These are phyloP conservation scores for Plantago lanceolata DNA, from an alignment of 305 asterid species.

Conservation along the genomic window DNA sequence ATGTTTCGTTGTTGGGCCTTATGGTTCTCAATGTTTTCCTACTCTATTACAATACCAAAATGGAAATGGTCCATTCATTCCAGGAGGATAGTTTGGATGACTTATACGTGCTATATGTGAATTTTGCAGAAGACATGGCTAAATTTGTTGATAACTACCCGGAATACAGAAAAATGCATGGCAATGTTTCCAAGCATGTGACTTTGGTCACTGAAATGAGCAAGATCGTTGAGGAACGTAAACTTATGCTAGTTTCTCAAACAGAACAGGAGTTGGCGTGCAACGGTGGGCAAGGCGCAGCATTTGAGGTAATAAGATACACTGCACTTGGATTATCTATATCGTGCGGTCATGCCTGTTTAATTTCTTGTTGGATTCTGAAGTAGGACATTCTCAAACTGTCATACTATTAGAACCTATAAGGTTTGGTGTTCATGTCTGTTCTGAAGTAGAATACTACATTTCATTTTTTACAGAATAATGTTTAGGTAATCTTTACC, in stretches of 20 bases:
- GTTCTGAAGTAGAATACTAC: too few species aligned
- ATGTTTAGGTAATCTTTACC: not conserved
- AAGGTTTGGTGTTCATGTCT: not conserved
- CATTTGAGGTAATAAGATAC: slow-evolving; percentile 68
- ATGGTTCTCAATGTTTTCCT: slow-evolving; percentile 21
- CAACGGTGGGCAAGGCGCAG: slow-evolving; percentile 99
- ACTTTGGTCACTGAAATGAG: slow-evolving; percentile 97
- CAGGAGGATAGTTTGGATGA: slow-evolving; percentile 16
- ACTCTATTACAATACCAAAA: not conserved
- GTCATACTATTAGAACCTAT: too few species aligned
- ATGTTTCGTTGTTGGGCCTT: slow-evolving; percentile 11
- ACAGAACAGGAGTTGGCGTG: slow-evolving; percentile 97
- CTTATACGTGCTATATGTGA: slow-evolving; percentile 9
- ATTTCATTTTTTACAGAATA: too few species aligned
- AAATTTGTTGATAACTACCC: slow-evolving; percentile 98
- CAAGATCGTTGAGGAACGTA: slow-evolving; percentile 90
- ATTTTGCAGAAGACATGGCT: slow-evolving; percentile 94
- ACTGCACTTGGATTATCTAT: slow-evolving; percentile 18
- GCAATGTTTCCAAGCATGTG: slow-evolving; percentile 97
- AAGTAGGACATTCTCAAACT: slow-evolving; percentile 10
- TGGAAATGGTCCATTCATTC: not conserved
- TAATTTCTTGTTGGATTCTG: slow-evolving; percentile 1
- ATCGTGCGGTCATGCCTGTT: not conserved
- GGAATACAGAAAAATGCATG: slow-evolving; percentile 89
- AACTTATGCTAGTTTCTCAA: slow-evolving; percentile 92